phyloP scores from a whole-genome alignment of 345 rosid species.

The Chamaenerion angustifolium region DNA sequence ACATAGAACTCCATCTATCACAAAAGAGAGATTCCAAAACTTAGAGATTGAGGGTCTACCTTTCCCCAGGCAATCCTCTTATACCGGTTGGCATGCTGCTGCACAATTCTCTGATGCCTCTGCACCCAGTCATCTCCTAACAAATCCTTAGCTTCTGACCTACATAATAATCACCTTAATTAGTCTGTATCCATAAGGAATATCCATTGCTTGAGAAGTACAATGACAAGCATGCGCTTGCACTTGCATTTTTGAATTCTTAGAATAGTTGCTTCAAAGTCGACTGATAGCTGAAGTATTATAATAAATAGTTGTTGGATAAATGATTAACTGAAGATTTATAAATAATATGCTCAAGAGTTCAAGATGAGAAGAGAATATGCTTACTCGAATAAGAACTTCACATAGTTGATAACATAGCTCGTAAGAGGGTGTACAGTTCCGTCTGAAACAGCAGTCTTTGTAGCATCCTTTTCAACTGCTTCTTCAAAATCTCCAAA shows the following conservation, averaged over 20 bases:
- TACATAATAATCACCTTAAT: conserved; percentile 2
- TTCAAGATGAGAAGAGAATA: conserved; percentile 15
- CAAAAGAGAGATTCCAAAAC: too few species aligned
- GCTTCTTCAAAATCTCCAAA: too few species aligned
- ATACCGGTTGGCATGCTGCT: conserved; percentile 96
- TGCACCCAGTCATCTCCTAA: conserved; percentile 99
- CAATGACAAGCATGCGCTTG: conserved; percentile 61
- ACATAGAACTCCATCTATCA: too few species aligned
- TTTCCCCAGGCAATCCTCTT: conserved; percentile 89
- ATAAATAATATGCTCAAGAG: too few species aligned
- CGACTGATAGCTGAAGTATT: conserved; percentile 64
- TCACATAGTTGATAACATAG: conserved; percentile 93
- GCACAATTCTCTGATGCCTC: conserved; percentile 87
- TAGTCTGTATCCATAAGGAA: too few species aligned
- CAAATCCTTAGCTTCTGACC: conserved; percentile 98
- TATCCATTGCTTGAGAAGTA: neutral
- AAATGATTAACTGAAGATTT: too few species aligned
- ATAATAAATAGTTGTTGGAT: neutral
- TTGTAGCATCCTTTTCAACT: too few species aligned
- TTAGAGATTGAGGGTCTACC: conserved; percentile 21
- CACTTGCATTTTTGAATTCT: conserved; percentile 66
- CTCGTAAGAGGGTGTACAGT: conserved; percentile 97
- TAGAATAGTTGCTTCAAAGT: conserved; percentile 91
- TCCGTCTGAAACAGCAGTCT: conserved; percentile 82
- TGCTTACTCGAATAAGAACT: too few species aligned